Percentiles rank a stretch among this genome's conserved stretches.
phyloP scores from a whole-genome alignment of 352 stramenopile species.

The Globisporangium lucens region DNA sequence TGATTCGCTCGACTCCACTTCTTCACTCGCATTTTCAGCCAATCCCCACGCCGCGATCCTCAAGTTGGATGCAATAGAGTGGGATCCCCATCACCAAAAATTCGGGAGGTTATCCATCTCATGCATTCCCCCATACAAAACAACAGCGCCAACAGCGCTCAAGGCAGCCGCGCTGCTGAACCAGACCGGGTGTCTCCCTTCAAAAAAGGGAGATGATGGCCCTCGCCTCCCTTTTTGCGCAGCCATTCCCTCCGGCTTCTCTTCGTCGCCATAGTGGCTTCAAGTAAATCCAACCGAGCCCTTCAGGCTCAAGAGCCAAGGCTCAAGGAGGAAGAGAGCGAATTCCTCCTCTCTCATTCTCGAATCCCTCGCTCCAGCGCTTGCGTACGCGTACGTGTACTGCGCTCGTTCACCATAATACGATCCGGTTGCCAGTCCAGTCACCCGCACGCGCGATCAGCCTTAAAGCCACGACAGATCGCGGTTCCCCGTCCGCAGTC shows the following conservation, averaged over 20 bases:
- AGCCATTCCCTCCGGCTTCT: conserved; percentile 8
- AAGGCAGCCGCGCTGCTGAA: conserved; percentile 1
- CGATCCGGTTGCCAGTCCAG: not conserved
- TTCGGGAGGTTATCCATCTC: conserved; percentile 12
- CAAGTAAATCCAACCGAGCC: conserved; percentile 4
- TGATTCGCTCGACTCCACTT: not conserved
- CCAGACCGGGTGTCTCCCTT: conserved; percentile 4
- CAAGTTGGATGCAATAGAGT: not conserved
- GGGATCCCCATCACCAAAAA: not conserved
- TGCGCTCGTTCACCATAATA: not conserved
- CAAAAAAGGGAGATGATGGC: conserved; percentile 11
- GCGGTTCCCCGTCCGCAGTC: not conserved
- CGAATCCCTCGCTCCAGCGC: not conserved
- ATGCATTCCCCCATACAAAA: not conserved
- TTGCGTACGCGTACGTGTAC: not conserved
- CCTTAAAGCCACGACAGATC: not conserved
- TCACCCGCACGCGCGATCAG: not conserved
- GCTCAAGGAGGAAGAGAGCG: not conserved
- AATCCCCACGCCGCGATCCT: not conserved
- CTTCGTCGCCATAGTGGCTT: conserved; percentile 7
- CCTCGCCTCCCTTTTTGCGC: not conserved
- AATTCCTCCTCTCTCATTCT: not conserved
- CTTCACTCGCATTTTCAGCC: conserved; percentile 1
- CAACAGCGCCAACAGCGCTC: not conserved
- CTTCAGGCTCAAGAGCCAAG: not conserved